Evolutionary conservation across 2,329 filamentous ascomycete genomes (phyloP).

Genomic region (Fonsecaea nubica): DNA sequence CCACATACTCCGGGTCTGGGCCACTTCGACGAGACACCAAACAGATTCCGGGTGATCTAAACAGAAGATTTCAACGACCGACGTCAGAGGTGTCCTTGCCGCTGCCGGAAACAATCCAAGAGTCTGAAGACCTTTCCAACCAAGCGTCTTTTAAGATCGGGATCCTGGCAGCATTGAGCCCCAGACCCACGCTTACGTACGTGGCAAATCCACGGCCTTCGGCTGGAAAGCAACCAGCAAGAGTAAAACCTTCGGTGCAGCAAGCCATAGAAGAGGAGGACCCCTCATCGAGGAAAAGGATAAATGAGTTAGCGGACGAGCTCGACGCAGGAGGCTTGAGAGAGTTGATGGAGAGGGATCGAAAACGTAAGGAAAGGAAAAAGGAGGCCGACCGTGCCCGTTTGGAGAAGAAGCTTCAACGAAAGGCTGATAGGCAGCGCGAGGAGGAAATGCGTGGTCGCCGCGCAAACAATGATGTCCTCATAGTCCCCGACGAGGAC

Average conservation of each 20-base stretch:
- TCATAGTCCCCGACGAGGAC: constrained; percentile 60
- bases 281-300: constrained; percentile 65
- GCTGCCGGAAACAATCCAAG: constrained; percentile 71
- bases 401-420: constrained; percentile 56
- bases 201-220: constrained; percentile 68
- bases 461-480: constrained; percentile 3
- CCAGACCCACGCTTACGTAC: constrained; percentile 81
- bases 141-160: constrained; percentile 80
- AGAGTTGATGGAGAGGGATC: constrained; percentile 88
- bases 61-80: constrained; percentile 65
- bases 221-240: constrained; percentile 47
- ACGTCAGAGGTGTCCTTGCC: constrained; percentile 78
- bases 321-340: constrained; percentile 83
- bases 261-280: constrained; percentile 65
- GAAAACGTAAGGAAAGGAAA: constrained; percentile 78
- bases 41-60: constrained; percentile 64
- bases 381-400: constrained; percentile 71
- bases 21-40: constrained; percentile 69
- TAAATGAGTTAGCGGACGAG: constrained; percentile 78
- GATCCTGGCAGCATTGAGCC: constrained; percentile 78
- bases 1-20: constrained; percentile 62
- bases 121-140: constrained; percentile 75
- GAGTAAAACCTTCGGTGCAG: constrained; percentile 35
- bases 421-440: constrained; percentile 61
- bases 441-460: constrained; percentile 59